Conservation (phyloP, 441 rosid species). For the Gossypium schwendimanii region DNA sequence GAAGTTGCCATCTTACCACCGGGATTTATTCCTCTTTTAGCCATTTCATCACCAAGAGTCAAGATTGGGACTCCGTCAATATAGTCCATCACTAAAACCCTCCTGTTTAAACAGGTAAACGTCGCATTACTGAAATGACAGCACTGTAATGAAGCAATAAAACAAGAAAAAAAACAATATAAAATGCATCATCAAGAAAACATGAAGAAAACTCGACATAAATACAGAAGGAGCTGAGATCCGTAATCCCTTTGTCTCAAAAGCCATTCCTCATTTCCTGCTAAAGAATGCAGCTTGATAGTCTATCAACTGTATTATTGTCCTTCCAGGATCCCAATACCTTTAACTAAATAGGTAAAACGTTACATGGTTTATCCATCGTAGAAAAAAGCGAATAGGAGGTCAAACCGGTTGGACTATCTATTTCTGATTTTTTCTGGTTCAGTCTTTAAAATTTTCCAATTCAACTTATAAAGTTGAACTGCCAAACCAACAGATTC, state of each 20-base stretch:
- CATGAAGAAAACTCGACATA: background rate
- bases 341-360: background rate
- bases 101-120: slow-evolving; percentile 37
- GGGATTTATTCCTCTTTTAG: slow-evolving; percentile 87
- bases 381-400: background rate
- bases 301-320: background rate
- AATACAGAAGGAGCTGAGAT: background rate
- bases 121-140: slow-evolving; percentile 3
- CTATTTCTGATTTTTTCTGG: background rate
- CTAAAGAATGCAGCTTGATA: background rate
- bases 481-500: background rate
- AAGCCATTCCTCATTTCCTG: slow-evolving; percentile 5
- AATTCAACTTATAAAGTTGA: background rate
- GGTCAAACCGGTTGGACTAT: background rate
- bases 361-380: background rate
- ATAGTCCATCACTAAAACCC: slow-evolving; percentile 80
- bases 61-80: slow-evolving; percentile 87
- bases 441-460: background rate
- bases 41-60: slow-evolving; percentile 84
- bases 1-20: slow-evolving; percentile 72
- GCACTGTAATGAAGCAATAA: slow-evolving; percentile 7
- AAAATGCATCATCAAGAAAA: background rate
- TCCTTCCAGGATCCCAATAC: background rate
- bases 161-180: background rate
- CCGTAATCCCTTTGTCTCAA: slow-evolving; percentile 3